Evolutionary conservation across 2,329 filamentous ascomycete genomes (phyloP), one percentile per base, ranked within the genome.

Genomic region (Zopfia rhizophila): DNA sequence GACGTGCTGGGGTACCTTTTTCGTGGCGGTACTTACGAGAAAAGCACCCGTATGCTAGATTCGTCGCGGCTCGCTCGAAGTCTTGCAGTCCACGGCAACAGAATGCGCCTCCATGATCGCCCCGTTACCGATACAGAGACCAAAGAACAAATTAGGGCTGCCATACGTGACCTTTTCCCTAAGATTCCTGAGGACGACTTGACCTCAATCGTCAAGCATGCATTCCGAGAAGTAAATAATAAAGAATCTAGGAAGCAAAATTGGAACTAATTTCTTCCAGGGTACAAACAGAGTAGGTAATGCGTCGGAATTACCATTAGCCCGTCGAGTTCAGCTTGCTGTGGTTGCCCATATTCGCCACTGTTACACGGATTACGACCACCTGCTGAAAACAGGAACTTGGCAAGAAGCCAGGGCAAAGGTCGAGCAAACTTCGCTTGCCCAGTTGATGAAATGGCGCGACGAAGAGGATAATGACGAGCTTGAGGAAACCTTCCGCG

Each of bases 291-390:
- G 80, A 63, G 81, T 86, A 57, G 84, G 84, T 51, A 83, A 79
- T 44, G 81, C 79, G 23, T 69, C 71, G 33, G 75, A 80, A 45
- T 67, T 86, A 14, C 73, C 79, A 11, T 70, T 86, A 22, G 74
- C 81, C 42, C 78, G 81, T 42, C 77, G 82, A 58, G 82, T 82
- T 14, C 82, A 86, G 58, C 73, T 86, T 47, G 83, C 84, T 27
- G 81, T 83, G 19, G 78, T 82, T 30, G 83, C 84, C 22, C 82
- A 85, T 57, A 83, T 86, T 52, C 79, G 84, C 30, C 84, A 87
- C 60, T 66, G 74, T 11, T 84, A 86, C 58, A 87, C 84, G 51
- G 74, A 84, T 48, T 87, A 87, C 63, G 84, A 87, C 63, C 75
- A 75, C 31, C 72, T 85, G 29, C 70, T 87, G 25, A 79, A 76